Percentiles rank a stretch among this genome's conserved stretches.
Evolutionary conservation across 768 basidiomycete genomes (phyloP).

Genomic region (Termitomyces sp.): DNA sequence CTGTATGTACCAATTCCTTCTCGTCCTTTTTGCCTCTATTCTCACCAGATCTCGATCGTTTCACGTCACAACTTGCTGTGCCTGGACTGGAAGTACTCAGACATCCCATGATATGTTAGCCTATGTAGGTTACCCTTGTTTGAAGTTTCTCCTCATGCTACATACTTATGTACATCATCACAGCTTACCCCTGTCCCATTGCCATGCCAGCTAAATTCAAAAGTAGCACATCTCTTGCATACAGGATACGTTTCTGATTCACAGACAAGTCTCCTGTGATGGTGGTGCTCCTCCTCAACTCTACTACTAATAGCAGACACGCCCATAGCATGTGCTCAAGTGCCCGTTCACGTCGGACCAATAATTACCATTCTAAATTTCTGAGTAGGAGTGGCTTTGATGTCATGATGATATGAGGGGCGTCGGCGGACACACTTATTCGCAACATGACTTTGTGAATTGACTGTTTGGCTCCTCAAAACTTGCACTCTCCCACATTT

Average conservation of each 20-base stretch:
- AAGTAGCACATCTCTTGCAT: constrained; percentile 2
- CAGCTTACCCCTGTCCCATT: neutral
- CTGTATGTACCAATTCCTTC: neutral
- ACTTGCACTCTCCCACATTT: too few relatives aligned
- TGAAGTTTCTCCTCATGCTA: too few relatives aligned
- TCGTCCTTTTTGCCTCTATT: neutral
- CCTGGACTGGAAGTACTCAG: too few relatives aligned
- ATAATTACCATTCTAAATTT: neutral
- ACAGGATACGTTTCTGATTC: neutral
- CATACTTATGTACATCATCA: constrained; percentile 2
- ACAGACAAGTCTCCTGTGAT: neutral
- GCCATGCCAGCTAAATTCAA: constrained; percentile 1
- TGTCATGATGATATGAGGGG: neutral
- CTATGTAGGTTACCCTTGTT: too few relatives aligned
- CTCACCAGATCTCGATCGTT: constrained; percentile 12
- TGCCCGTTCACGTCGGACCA: neutral
- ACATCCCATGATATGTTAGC: too few relatives aligned
- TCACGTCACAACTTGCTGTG: constrained; percentile 11
- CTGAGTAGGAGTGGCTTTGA: neutral
- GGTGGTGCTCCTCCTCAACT: neutral
- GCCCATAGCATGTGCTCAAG: neutral
- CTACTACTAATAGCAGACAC: neutral
- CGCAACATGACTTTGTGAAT: too few relatives aligned
- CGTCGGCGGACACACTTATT: too few relatives aligned
- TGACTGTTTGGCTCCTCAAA: too few relatives aligned